Conservation (phyloP, 2,329 filamentous ascomycete species). For the Raffaelea arxii region DNA sequence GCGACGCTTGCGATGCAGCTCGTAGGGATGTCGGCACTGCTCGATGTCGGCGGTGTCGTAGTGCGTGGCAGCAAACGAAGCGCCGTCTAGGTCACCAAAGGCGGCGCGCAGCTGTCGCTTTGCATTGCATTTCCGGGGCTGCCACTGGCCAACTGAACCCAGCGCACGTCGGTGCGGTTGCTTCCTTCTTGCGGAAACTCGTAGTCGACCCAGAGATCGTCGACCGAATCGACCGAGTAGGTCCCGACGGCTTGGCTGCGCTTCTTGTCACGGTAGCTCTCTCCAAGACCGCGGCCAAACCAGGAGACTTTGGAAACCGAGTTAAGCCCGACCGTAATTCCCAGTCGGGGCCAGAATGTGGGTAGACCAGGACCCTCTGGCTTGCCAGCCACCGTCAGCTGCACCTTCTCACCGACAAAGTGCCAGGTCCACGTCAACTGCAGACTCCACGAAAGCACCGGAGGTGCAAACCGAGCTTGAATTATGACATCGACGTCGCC, state of each 20-base stretch:
- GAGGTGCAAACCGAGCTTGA: conserved; percentile 37
- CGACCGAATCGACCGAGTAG: conserved; percentile 29
- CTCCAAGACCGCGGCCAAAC: conserved; percentile 54
- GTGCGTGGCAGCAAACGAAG: conserved; percentile 44
- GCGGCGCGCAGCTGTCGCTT: background rate
- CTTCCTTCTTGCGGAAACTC: conserved; percentile 61
- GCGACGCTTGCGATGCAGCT: conserved; percentile 36
- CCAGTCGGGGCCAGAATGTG: conserved; percentile 54
- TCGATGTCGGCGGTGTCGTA: conserved; percentile 47
- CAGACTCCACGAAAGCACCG: conserved; percentile 50
- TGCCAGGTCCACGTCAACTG: conserved; percentile 23
- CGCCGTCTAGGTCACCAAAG: background rate
- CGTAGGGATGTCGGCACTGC: conserved; percentile 47
- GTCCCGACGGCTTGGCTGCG: conserved; percentile 42
- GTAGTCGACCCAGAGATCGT: conserved; percentile 46
- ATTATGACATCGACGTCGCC: too few species aligned
- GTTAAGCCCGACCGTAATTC: conserved; percentile 45
- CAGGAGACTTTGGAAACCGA: conserved; percentile 40
- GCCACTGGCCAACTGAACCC: conserved; percentile 31
- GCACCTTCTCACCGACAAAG: conserved; percentile 31
- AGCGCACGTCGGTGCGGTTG: conserved; percentile 52
- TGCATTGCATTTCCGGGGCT: too few species aligned
- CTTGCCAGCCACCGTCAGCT: conserved; percentile 33
- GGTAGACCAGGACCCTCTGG: conserved; percentile 36
- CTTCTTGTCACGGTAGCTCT: conserved; percentile 56